phyloP scores from a whole-genome alignment of 73 alveolate species.

The Paramecium caudatum region DNA sequence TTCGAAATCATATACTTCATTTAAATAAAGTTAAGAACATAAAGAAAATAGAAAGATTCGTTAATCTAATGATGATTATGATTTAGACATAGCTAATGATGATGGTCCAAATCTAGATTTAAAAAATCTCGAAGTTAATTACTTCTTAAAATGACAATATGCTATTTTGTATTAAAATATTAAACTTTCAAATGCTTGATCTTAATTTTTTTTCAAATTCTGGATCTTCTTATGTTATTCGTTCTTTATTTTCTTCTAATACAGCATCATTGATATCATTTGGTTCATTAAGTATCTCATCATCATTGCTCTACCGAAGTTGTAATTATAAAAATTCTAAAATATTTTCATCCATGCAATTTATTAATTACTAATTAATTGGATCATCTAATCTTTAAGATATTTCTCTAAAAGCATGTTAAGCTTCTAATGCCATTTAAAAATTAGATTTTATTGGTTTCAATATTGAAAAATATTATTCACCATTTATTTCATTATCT shows the following conservation, averaged over 20 bases:
- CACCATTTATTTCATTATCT: not conserved
- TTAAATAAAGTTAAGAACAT: slow-evolving; percentile 48
- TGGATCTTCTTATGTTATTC: too few species aligned
- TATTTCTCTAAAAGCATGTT: slow-evolving; percentile 37
- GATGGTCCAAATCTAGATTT: slow-evolving; percentile 50
- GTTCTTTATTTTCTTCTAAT: too few species aligned
- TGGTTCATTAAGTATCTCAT: too few species aligned
- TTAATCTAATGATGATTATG: slow-evolving; percentile 62
- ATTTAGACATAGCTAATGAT: slow-evolving; percentile 63
- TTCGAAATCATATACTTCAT: slow-evolving; percentile 28
- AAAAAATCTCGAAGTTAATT: slow-evolving; percentile 50
- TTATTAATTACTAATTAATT: not conserved
- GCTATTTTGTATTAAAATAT: too few species aligned
- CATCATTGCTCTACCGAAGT: not conserved
- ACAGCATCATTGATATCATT: too few species aligned
- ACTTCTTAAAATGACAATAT: slow-evolving; percentile 55
- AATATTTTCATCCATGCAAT: slow-evolving; percentile 64
- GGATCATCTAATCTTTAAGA: slow-evolving; percentile 22
- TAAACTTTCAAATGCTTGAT: too few species aligned
- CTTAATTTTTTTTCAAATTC: too few species aligned
- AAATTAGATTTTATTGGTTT: slow-evolving; percentile 22
- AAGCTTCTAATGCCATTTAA: slow-evolving; percentile 43
- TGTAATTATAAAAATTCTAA: slow-evolving; percentile 24
- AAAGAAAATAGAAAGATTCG: slow-evolving; percentile 67
- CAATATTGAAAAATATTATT: slow-evolving; percentile 33